phyloP scores from a whole-genome alignment of 176 grass and related monocot species.

The Phoenix dactylifera region DNA sequence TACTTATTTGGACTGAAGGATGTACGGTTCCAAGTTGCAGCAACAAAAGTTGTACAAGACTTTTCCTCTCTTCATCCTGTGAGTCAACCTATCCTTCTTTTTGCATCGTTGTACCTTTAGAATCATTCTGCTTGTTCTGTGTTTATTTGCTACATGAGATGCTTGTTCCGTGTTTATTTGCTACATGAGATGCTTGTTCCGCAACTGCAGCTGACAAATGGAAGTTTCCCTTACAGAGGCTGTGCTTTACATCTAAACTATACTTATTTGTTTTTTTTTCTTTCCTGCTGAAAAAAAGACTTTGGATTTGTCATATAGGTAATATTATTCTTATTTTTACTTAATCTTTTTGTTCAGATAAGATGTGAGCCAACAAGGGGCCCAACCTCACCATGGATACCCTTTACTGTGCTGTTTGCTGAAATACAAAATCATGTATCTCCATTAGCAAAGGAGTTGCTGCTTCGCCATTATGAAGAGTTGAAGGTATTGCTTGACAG shows the following conservation, averaged over 20 bases:
- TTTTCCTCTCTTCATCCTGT: slow-evolving; percentile 50
- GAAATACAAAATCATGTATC: slow-evolving; percentile 51
- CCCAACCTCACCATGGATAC: slow-evolving; percentile 63
- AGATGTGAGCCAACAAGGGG: slow-evolving; percentile 31
- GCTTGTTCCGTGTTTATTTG: slow-evolving; percentile 7
- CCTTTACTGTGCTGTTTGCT: slow-evolving; percentile 49
- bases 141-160: slow-evolving; percentile 5
- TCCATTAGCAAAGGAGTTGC: slow-evolving; percentile 47
- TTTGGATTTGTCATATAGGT: slow-evolving; percentile 11
- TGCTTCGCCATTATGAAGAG: slow-evolving; percentile 65
- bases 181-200: slow-evolving; percentile 13
- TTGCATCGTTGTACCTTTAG: slow-evolving; percentile 1
- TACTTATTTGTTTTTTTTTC: not conserved
- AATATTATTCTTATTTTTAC: slow-evolving; percentile 14
- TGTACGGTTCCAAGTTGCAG: slow-evolving; percentile 39
- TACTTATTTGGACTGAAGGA: slow-evolving; percentile 75
- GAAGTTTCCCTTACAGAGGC: slow-evolving; percentile 10
- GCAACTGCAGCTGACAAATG: not conserved
- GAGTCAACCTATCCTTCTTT: slow-evolving; percentile 28
- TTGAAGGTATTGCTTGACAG: slow-evolving; percentile 40
- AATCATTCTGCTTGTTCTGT: not conserved
- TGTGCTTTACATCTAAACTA: not conserved
- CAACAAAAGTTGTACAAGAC: slow-evolving; percentile 31
- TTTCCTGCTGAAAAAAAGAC: not conserved
- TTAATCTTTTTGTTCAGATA: slow-evolving; percentile 28